A percentile compares a stretch with the other conserved stretches of the same genome.
These are phyloP conservation scores for Teratosphaeria gauchensis DNA, from an alignment of 2,329 filamentous ascomycete genomes.

Conservation along the genomic window DNA sequence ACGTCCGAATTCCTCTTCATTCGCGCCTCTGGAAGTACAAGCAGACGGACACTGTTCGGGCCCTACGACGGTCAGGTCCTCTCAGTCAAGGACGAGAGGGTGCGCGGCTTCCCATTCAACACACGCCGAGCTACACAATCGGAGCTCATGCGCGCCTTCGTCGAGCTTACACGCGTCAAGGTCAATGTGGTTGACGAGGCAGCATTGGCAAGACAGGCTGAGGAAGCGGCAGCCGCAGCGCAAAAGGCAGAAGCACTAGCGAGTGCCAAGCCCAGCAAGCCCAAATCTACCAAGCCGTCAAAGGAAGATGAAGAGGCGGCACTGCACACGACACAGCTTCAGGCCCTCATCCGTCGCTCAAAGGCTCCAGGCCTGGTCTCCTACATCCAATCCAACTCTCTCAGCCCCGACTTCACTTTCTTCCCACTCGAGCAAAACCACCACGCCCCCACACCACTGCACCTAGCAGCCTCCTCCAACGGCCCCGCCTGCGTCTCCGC, in stretches of 20 bases:
- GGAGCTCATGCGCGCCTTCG: conserved; percentile 88
- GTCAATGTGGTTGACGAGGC: conserved; percentile 66
- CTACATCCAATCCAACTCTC: conserved; percentile 67
- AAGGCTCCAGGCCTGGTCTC: conserved; percentile 80
- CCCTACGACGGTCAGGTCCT: conserved; percentile 85
- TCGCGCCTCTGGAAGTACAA: conserved; percentile 77
- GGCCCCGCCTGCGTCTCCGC: conserved; percentile 67
- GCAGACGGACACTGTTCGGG: conserved; percentile 77
- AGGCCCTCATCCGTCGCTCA: conserved; percentile 76
- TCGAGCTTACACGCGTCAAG: conserved; percentile 87
- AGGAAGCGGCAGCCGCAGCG: conserved; percentile 35
- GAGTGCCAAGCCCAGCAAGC: conserved; percentile 37
- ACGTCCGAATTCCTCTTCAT: conserved; percentile 79
- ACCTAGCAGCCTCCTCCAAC: conserved; percentile 76
- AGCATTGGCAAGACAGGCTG: conserved; percentile 41
- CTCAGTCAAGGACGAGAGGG: conserved; percentile 63
- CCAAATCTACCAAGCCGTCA: conserved; percentile 54
- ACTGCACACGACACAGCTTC: conserved; percentile 81
- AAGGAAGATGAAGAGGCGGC: conserved; percentile 76
- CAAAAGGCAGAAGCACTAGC: conserved; percentile 25
- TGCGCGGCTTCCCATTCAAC: conserved; percentile 86
- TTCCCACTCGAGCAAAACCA: conserved; percentile 61
- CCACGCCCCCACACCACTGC: conserved; percentile 74
- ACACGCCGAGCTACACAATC: conserved; percentile 86
- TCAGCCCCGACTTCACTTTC: conserved; percentile 66